Base-by-base conservation (phyloP, 2,329 filamentous ascomycete genomes). In the Talaromyces sp. region DNA sequence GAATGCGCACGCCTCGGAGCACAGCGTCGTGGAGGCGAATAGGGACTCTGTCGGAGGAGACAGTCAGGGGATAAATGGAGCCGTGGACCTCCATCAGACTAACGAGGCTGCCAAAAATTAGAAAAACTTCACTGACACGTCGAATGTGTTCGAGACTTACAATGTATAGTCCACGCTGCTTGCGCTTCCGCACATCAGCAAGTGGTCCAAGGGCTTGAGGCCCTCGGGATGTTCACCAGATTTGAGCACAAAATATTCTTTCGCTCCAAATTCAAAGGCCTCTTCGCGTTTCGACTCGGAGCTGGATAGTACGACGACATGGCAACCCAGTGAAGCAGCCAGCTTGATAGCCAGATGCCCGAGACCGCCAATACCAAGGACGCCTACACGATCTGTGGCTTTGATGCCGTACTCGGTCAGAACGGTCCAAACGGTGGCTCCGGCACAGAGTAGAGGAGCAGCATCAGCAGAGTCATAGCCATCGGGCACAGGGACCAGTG, bases 291-390 rank as follows among this genome's bases (percentile, higher is more conserved):
- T 72, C 13, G 66, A 59, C 42, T 71, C 68, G 3, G 66, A 67
- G 52, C 68, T 68, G 11, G 69, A 71, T 9, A 72, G 60, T 1
- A 69, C 71, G 13, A 73, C 71, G 10, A 74, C 71, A 47, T 89
- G 85, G 36, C 86, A 87, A 15, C 87, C 87, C 1, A 92, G 78
- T 0, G 88, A 88, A 64, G 83, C 84, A 0, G 88, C 86, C 70
- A 84, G 89, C 65, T 90, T 81, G 25, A 92, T 73, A 0, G 84
- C 89, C 64, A 91, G 85, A 68, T 92, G 88, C 0, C 89, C 0
- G 17, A 92, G 77, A 0, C 89, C 89, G 28, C 89, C 89, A 9
- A 92, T 77, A 4, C 89, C 88, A n/a, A 90, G 79, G 54, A 92
- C 83, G 0, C 84, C 89, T 0, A 92, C 87, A 7, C 77, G 81